Conservation (phyloP, 1,284 basidiomycete species). For the Ustilago loliicola region DNA sequence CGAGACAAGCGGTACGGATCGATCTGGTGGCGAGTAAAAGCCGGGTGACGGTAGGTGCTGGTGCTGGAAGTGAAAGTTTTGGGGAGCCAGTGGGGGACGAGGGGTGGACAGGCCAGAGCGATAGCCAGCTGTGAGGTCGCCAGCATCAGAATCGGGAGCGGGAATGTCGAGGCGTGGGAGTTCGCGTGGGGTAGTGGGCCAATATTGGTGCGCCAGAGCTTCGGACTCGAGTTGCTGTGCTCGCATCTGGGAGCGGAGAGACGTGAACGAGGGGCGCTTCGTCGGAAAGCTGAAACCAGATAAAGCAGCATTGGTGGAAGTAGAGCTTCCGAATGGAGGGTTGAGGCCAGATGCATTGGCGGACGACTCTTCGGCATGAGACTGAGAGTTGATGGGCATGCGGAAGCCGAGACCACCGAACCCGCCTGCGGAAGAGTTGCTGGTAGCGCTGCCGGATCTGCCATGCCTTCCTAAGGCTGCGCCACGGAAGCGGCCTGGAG, state of each 20-base stretch:
- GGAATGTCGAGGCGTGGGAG: slow-evolving; percentile 36
- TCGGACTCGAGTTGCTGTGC: slow-evolving; percentile 24
- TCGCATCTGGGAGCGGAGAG: slow-evolving; percentile 38
- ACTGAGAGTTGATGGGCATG: slow-evolving; percentile 16
- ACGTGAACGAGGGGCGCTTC: slow-evolving; percentile 29
- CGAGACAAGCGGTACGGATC: slow-evolving; percentile 14
- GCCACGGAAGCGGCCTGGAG: slow-evolving; percentile 48
- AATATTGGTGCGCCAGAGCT: slow-evolving; percentile 21
- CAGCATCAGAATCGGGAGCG: slow-evolving; percentile 32
- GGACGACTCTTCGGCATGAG: slow-evolving; percentile 19
- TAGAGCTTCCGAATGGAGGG: slow-evolving; percentile 11
- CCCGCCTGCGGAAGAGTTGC: slow-evolving; percentile 52
- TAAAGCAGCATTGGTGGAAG: slow-evolving; percentile 12
- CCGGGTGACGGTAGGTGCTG: slow-evolving; percentile 39
- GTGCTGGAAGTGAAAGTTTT: slow-evolving; percentile 24
- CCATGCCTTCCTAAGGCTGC: slow-evolving; percentile 53
- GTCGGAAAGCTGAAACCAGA: slow-evolving; percentile 42
- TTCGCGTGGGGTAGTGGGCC: slow-evolving; percentile 36
- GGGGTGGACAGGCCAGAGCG: slow-evolving; percentile 46
- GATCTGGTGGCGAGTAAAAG: slow-evolving; percentile 30
- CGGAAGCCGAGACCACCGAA: slow-evolving; percentile 44
- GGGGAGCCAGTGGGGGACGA: slow-evolving; percentile 20
- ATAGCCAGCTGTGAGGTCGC: slow-evolving; percentile 49
- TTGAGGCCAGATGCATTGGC: slow-evolving; percentile 18
- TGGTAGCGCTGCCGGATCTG: slow-evolving; percentile 47